Percentiles rank a stretch among this genome's conserved stretches.
phyloP scores from a whole-genome alignment of 2,329 filamentous ascomycete species.

The Byssothecium circinans region DNA sequence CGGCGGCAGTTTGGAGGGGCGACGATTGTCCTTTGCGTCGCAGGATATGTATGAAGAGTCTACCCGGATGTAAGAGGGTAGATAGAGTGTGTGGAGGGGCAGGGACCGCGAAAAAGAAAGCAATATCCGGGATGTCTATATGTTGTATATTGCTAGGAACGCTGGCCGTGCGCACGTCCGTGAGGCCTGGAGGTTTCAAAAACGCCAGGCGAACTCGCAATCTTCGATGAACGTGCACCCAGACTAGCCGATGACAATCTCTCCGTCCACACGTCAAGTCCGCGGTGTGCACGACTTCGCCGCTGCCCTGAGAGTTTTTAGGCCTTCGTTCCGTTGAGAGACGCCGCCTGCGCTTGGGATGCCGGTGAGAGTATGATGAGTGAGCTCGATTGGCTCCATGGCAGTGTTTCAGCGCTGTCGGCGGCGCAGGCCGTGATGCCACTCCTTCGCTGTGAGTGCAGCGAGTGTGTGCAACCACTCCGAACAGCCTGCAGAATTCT shows the following conservation, averaged over 20 bases:
- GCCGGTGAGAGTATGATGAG: too few relatives aligned
- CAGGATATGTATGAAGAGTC: conserved; percentile 7
- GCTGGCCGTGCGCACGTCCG: conserved; percentile 17
- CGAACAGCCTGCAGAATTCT: background rate
- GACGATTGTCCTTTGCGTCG: conserved; percentile 4
- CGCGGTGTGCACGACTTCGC: background rate
- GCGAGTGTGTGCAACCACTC: background rate
- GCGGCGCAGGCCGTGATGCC: too few relatives aligned
- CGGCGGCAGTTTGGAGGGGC: conserved; percentile 12
- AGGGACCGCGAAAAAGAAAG: conserved; percentile 3
- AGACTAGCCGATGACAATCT: conserved; percentile 9
- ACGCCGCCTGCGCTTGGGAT: too few relatives aligned
- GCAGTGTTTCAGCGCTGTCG: background rate
- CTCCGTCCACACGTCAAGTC: background rate
- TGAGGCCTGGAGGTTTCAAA: conserved; percentile 25
- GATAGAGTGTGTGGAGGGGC: conserved; percentile 7
- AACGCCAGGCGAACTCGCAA: conserved; percentile 19
- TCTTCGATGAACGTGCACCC: background rate
- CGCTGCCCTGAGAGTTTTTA: background rate
- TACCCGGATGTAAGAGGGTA: conserved; percentile 6
- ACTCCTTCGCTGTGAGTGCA: background rate
- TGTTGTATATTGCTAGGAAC: conserved; percentile 26
- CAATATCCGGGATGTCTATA: conserved; percentile 14
- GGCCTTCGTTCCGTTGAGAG: background rate
- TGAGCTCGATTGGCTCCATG: background rate